Evolutionary conservation across 2,329 filamentous ascomycete species (phyloP).

Genomic region (Aureobasidium namibiae): DNA sequence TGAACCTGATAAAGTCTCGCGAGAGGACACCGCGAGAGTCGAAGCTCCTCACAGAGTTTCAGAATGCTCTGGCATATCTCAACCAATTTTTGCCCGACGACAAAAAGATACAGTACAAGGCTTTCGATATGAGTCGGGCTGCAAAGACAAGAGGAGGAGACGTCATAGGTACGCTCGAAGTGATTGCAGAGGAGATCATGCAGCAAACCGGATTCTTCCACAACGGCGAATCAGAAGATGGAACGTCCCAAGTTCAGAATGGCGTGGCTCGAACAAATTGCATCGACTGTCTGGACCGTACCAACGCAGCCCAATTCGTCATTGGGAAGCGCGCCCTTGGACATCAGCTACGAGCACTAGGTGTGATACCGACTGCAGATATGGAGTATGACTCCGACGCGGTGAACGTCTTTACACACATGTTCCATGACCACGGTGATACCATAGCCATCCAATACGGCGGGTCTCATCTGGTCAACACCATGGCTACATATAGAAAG

Average conservation of each 20-base stretch:
- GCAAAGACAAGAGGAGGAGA: constrained; percentile 86
- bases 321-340: constrained; percentile 92
- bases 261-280: constrained; percentile 93
- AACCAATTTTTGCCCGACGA: constrained; percentile 83
- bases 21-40: constrained; percentile 87
- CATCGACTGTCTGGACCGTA: constrained; percentile 94
- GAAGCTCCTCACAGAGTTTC: constrained; percentile 81
- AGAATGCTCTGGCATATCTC: constrained; percentile 78
- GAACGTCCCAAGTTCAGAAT: constrained; percentile 68
- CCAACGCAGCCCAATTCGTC: constrained; percentile 95
- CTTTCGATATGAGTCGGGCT: constrained; percentile 96
- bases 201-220: constrained; percentile 87
- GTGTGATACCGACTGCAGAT: constrained; percentile 68
- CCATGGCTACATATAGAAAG: constrained; percentile 98
- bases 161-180: constrained; percentile 85
- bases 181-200: constrained; percentile 81
- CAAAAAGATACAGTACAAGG: constrained; percentile 85
- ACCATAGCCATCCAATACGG: constrained; percentile 97
- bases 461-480: constrained; percentile 94
- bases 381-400: constrained; percentile 94
- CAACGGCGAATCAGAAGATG: constrained; percentile 67
- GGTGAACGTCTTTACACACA: constrained; percentile 91
- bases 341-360: constrained; percentile 83
- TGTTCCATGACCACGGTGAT: constrained; percentile 94
- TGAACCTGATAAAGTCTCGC: constrained; percentile 80